These are phyloP conservation scores for Nemophila menziesii DNA, from an alignment of 257 asterid species.

Conservation along the genomic window DNA sequence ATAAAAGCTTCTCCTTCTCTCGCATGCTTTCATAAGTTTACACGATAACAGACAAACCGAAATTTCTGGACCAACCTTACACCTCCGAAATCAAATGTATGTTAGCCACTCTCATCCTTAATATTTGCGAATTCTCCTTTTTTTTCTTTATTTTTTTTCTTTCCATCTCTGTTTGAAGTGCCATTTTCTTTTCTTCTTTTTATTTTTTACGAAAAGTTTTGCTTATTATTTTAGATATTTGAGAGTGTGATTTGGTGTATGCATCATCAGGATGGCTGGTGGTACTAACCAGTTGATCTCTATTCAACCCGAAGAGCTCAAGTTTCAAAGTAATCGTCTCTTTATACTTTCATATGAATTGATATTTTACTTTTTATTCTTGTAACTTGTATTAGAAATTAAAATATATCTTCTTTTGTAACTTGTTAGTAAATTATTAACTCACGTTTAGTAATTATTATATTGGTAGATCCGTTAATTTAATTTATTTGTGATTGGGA, in stretches of 20 bases:
- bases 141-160: background rate
- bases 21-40: background rate
- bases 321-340: slow-evolving; percentile 41
- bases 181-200: background rate
- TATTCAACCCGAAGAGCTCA: slow-evolving; percentile 64
- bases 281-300: slow-evolving; percentile 39
- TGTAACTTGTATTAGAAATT: too few species aligned
- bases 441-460: too few species aligned
- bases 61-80: background rate
- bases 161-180: background rate
- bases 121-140: background rate
- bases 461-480: too few species aligned
- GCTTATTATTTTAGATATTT: background rate
- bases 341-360: too few species aligned
- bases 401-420: too few species aligned
- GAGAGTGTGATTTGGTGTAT: background rate
- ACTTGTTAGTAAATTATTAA: too few species aligned
- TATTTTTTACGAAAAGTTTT: too few species aligned
- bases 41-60: background rate
- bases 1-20: background rate
- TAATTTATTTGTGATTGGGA: too few species aligned
- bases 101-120: slow-evolving; percentile 10
- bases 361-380: too few species aligned
- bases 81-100: slow-evolving; percentile 3
- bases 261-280: slow-evolving; percentile 27